Conservation (phyloP, 257 asterid genomes). For the Solanum sitiens region DNA sequence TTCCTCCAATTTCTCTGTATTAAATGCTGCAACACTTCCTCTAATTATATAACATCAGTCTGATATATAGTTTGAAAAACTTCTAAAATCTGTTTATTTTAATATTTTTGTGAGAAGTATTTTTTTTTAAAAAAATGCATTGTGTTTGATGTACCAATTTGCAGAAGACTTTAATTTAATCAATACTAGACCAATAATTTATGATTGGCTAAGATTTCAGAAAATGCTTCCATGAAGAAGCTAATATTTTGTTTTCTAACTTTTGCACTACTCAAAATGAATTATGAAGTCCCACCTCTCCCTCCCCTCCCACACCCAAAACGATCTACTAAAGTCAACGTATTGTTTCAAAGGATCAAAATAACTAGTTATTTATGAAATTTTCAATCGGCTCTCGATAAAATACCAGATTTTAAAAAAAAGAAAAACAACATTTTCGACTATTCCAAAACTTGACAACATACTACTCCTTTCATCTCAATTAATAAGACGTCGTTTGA, state of each 20-base stretch:
- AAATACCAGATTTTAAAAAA: no score
- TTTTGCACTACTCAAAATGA: no score
- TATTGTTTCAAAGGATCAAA: no score
- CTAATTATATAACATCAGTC: not conserved
- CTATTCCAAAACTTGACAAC: no score
- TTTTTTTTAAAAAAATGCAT: not conserved
- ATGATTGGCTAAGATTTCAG: not conserved
- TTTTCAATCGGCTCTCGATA: rapidly evolving
- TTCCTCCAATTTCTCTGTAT: not conserved
- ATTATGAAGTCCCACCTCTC: no score
- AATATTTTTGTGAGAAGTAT: not conserved
- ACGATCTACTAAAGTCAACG: no score
- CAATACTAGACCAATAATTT: not conserved
- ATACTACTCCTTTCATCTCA: no score
- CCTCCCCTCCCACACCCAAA: no score
- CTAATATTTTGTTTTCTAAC: no score
- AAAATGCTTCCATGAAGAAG: not conserved
- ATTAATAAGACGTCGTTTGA: no score
- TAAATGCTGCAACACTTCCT: not conserved
- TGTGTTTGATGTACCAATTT: not conserved
- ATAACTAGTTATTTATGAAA: no score
- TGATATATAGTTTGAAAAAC: not conserved
- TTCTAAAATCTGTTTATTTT: not conserved
- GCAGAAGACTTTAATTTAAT: rapidly evolving
- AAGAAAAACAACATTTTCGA: no score